phyloP scores from a whole-genome alignment of 208 protist genomes.

The Leishmania tarentolae region DNA sequence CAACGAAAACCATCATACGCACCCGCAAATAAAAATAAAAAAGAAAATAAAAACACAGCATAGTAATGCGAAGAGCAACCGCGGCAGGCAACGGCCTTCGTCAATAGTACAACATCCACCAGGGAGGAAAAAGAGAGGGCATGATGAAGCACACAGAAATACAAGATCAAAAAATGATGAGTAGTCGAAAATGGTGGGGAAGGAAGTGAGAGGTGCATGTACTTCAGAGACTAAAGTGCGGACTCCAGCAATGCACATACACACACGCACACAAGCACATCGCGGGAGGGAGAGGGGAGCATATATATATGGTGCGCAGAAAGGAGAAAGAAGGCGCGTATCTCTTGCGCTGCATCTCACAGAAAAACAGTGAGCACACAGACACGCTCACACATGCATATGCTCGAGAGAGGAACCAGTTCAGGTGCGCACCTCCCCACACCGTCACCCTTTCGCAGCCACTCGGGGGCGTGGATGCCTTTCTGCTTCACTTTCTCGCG shows the following conservation, averaged over 20 bases:
- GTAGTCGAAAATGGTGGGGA: neutral
- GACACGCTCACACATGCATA: neutral
- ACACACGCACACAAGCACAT: neutral
- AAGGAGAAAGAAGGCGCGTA: neutral
- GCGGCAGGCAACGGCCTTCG: neutral
- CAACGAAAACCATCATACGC: neutral
- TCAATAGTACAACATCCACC: neutral
- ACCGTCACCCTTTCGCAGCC: neutral
- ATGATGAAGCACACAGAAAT: neutral
- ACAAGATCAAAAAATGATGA: neutral
- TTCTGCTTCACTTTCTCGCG: neutral
- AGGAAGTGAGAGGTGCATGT: neutral
- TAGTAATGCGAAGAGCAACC: too few relatives aligned
- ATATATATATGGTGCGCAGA: neutral
- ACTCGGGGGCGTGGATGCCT: neutral
- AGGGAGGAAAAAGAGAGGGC: neutral
- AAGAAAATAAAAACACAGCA: too few relatives aligned
- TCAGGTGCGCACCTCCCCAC: neutral
- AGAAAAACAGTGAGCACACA: neutral
- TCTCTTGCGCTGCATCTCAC: neutral
- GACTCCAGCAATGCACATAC: neutral
- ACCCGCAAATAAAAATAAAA: neutral
- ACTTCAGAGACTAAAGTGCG: neutral
- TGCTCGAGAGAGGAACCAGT: neutral
- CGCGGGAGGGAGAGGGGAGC: neutral